phyloP scores from a whole-genome alignment of 306 rosid genomes.

The Glycyrrhiza uralensis region DNA sequence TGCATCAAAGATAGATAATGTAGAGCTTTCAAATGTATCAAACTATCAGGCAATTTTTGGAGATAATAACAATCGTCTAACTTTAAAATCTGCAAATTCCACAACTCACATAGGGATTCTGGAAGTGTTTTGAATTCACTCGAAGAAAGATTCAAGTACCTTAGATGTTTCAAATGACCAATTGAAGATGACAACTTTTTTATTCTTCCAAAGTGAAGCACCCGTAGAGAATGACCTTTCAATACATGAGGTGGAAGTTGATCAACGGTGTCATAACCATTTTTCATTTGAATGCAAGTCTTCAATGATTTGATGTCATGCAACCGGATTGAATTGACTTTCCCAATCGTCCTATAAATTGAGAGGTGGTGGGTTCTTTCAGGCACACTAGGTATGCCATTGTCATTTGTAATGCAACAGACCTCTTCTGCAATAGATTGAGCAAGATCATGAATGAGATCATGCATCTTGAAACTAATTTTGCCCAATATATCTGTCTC shows the following conservation, averaged over 20 bases:
- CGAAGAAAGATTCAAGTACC: not conserved
- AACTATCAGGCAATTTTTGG: not conserved
- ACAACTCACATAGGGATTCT: not conserved
- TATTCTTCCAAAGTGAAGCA: fast-evolving
- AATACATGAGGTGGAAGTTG: not conserved
- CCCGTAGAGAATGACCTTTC: not conserved
- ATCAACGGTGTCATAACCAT: no score
- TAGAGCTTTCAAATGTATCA: not conserved
- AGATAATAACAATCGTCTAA: fast-evolving
- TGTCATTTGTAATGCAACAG: not conserved
- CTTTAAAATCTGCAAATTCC: not conserved
- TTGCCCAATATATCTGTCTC: not conserved
- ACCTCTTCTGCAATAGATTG: not conserved
- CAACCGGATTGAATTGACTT: not conserved
- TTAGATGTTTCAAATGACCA: not conserved
- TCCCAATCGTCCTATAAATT: not conserved
- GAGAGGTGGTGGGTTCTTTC: not conserved
- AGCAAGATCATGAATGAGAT: constrained; percentile 25
- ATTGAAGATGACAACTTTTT: not conserved
- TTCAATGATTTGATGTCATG: not conserved
- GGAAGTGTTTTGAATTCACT: not conserved
- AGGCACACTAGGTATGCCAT: not conserved
- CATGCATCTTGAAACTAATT: constrained; percentile 20
- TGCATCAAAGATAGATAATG: not conserved
- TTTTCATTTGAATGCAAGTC: not conserved